Base-by-base conservation (phyloP, 768 basidiomycete species). In the Cystobasidium ongulense region DNA sequence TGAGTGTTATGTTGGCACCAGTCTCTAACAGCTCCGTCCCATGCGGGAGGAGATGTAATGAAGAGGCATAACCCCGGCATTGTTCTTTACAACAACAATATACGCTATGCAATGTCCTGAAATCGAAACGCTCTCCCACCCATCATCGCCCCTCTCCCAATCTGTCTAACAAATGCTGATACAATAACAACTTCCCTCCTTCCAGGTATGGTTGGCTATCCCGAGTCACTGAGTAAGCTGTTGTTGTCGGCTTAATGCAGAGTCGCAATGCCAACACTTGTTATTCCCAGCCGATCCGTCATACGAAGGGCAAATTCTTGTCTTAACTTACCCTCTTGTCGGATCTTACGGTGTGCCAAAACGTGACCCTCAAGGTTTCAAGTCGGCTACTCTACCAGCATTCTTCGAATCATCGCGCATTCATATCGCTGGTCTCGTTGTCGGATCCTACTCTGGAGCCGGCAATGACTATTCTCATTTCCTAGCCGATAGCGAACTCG, bases 141-240 rank as follows among this genome's bases (percentile, higher is more conserved):
- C 46, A 17, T 38, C 39, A 43, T 63, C 21, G 3, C 57, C 31
- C 38, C n/a, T 61, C 27, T n/a, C 38, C 50, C 7, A n/a, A 15
- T 46, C 23, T 23, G 21, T 11, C 27, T 46, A 74, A 52, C 61
- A 75, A 71, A 59, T 75, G 50, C 50, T 71, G 17, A 66, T 21
- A 13, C 39, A 46, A 25, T 59, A 53, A n/a, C 46, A n/a, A n/a
- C 29, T 10, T 23, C 13, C 0, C 17, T 15, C 57, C 15, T 18
- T 5, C 18, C 79, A 99, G 96, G 96, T 71, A 98, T 99, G 95
- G 93, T 98, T 72, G 96, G 96, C 35, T 99, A 99, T 82, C 92
- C 92, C 41, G 96, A 98, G 80, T 97, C 95, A 23, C 84, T 98
- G 77, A 99, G 68, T 46, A 59, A 57, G 68, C 53, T 29, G 29